Evolutionary conservation across 495 filamentous ascomycete genomes (phyloP), one percentile per base, ranked within the genome.

Genomic region (Entonaema liquescens): DNA sequence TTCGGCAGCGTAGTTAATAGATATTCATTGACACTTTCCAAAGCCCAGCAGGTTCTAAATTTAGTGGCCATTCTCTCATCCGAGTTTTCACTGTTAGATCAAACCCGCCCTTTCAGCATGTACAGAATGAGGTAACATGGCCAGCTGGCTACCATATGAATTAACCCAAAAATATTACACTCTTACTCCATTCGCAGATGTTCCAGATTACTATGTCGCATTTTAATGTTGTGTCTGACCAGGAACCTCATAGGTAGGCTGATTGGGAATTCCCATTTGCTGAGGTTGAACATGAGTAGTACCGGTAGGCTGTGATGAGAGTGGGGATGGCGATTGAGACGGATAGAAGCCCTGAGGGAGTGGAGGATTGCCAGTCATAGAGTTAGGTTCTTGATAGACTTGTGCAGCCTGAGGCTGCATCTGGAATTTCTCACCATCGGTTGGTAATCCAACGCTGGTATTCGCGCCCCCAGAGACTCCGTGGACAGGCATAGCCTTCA

Each of bases 401-500:
- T 71, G 73, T 0, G 65, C 17, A 31, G 69, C 62, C 52, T 75
- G 73, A 12, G 68, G 67, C 19, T 72, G 68, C 68, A 75, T 70
- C 49, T 75, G 73, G 28, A 68, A 57, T 21, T 73, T 70, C 15
- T 74, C 70, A 0, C n/a, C 58, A 21, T 28, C 67, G 12, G 29
- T 25, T 4, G 63, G 35, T 5, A 35, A 11, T 35, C 29, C 62
- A 25, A 29, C 55, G 19, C 26, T 59, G n/a, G 17, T 52, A 3
- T 62, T 53, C 9, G 26, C 59, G 29, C 44, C 49, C 12, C 47
- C 50, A 21, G 63, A 38, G 7, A 57, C 17, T 8, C 40, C 15
- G 19, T 59, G 53, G 33, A 64, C 33, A n/a, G 83, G 78, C 70
- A 72, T 76, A 61, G 72, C 76, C 61, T 77, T 80, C 9, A 81